Evolutionary conservation across 176 grass and related monocot species (phyloP).

Genomic region (Oryza nivara): DNA sequence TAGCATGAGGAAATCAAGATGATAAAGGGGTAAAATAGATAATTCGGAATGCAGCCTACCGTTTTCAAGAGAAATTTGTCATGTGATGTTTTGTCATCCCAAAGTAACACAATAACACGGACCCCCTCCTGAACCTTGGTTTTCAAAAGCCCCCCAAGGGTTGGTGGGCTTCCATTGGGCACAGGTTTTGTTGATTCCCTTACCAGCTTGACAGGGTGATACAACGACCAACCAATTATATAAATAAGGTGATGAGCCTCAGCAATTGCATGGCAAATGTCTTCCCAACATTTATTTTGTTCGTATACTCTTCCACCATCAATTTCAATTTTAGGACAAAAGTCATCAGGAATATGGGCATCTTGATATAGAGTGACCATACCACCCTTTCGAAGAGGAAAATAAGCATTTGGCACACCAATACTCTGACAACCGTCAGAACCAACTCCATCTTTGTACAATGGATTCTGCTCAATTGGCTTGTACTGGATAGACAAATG

Average conservation of each 20-base stretch:
- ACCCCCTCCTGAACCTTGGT: slow-evolving; percentile 86
- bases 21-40: slow-evolving; percentile 15
- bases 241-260: slow-evolving; percentile 96
- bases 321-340: slow-evolving; percentile 65
- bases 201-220: slow-evolving; percentile 73
- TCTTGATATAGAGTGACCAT: slow-evolving; percentile 85
- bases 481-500: slow-evolving; percentile 76
- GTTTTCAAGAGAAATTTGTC: slow-evolving; percentile 95
- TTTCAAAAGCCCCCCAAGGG: slow-evolving; percentile 79
- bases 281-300: slow-evolving; percentile 95
- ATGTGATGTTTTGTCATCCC: slow-evolving; percentile 97
- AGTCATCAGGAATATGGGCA: slow-evolving; percentile 80
- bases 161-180: slow-evolving; percentile 54
- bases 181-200: slow-evolving; percentile 64
- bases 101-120: slow-evolving; percentile 89
- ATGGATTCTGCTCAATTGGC: slow-evolving; percentile 58
- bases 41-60: slow-evolving; percentile 50
- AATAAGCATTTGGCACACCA: slow-evolving; percentile 92
- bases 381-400: slow-evolving; percentile 79
- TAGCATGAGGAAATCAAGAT: slow-evolving; percentile 24
- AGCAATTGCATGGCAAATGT: slow-evolving; percentile 86
- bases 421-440: slow-evolving; percentile 39
- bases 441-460: slow-evolving; percentile 73
- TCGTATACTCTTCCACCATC: slow-evolving; percentile 68
- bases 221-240: slow-evolving; percentile 87